A percentile compares a stretch with the other conserved stretches of the same genome.
Evolutionary conservation across 2,329 filamentous ascomycete genomes (phyloP).

Genomic region (Beauveria bassiana): DNA sequence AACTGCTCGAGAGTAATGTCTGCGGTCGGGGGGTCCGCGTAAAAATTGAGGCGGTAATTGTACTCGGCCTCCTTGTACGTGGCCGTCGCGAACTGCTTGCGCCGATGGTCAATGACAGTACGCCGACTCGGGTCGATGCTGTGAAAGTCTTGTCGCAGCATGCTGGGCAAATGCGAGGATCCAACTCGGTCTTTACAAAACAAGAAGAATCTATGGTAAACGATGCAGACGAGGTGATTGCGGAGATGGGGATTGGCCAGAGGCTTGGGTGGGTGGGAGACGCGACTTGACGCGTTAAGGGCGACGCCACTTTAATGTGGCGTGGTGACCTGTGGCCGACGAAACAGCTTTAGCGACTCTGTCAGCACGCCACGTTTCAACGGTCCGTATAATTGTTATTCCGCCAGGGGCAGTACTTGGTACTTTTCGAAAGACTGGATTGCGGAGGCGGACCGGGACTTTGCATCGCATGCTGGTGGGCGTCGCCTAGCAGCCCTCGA

Average conservation of each 20-base stretch:
- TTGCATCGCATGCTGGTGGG: no score
- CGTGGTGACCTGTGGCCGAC: neutral
- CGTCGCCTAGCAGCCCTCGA: no score
- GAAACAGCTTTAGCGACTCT: neutral
- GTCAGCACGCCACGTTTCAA: neutral
- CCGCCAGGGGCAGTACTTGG: no score
- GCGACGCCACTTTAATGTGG: conserved; percentile 10
- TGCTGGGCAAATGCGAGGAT: conserved; percentile 20
- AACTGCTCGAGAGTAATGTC: conserved; percentile 97
- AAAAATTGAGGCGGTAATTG: conserved; percentile 84
- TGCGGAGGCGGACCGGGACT: no score
- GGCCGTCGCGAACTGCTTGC: conserved; percentile 76
- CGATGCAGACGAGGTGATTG: neutral
- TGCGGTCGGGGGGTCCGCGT: conserved; percentile 75
- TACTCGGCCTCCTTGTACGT: conserved; percentile 73
- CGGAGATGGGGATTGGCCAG: neutral
- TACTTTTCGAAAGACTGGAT: no score
- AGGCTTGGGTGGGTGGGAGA: conserved; percentile 18
- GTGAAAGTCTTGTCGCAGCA: conserved; percentile 45
- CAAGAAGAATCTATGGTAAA: neutral
- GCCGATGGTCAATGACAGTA: conserved; percentile 68
- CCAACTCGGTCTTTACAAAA: neutral
- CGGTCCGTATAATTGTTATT: no score
- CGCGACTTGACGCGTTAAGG: conserved; percentile 27
- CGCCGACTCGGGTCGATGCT: conserved; percentile 65